These are phyloP conservation scores for Phellopilus nigrolimitatus DNA, from an alignment of 1,284 basidiomycete species.

Conservation along the genomic window DNA sequence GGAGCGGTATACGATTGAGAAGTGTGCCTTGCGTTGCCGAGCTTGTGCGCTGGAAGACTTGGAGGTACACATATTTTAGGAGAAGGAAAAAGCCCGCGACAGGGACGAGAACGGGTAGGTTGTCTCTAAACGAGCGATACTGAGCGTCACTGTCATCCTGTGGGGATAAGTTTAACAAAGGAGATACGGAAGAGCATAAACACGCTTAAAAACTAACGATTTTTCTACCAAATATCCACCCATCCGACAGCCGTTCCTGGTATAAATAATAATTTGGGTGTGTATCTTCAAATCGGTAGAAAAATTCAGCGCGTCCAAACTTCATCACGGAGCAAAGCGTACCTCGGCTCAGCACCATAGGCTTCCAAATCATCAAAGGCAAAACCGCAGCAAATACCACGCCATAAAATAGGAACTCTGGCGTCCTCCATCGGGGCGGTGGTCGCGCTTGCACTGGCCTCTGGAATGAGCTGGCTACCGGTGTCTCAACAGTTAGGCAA, in stretches of 20 bases:
- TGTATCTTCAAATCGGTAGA: slow-evolving; percentile 39
- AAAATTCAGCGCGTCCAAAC: slow-evolving; percentile 1
- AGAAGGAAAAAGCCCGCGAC: slow-evolving; percentile 43
- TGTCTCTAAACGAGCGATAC: slow-evolving; percentile 78
- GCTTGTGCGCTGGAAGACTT: slow-evolving; percentile 29
- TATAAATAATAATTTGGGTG: slow-evolving; percentile 75
- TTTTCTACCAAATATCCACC: slow-evolving; percentile 65
- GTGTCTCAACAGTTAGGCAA: slow-evolving; percentile 15
- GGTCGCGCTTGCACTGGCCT: slow-evolving; percentile 23
- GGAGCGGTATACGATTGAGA: slow-evolving; percentile 46
- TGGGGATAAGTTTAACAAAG: not conserved
- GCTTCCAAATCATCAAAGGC: slow-evolving; percentile 78
- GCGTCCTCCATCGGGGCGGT: slow-evolving; percentile 68
- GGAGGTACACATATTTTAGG: slow-evolving; percentile 35
- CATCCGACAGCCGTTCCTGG: slow-evolving; percentile 51
- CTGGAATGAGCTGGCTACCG: not conserved
- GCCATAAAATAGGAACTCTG: slow-evolving; percentile 82
- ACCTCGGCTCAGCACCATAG: slow-evolving; percentile 74
- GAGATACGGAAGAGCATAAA: not conserved
- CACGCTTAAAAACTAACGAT: slow-evolving; percentile 45
- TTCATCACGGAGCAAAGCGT: slow-evolving; percentile 31
- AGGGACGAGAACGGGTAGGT: slow-evolving; percentile 55
- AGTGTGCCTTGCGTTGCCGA: slow-evolving; percentile 12
- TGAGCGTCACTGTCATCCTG: slow-evolving; percentile 86
- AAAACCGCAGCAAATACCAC: slow-evolving; percentile 59